Conservation (phyloP, 352 stramenopile species). For the Blastocystis sp. region DNA sequence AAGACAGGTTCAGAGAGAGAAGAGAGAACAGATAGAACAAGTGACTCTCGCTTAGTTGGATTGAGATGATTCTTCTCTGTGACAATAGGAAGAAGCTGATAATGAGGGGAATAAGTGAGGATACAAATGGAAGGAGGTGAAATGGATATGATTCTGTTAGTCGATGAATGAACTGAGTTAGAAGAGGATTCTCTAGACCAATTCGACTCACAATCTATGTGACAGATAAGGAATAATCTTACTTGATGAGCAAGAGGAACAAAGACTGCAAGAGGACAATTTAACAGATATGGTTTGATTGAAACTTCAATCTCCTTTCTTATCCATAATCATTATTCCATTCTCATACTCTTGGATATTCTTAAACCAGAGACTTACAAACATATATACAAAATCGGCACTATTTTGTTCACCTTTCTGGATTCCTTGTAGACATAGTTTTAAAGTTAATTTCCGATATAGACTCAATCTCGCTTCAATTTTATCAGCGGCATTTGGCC, state of each 20-base stretch:
- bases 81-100: slow-evolving; percentile 35
- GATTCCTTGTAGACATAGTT: slow-evolving; percentile 31
- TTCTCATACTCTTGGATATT: background rate
- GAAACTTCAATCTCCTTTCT: background rate
- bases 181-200: background rate
- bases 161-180: background rate
- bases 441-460: slow-evolving; percentile 35
- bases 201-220: slow-evolving; percentile 46
- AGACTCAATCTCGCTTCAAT: background rate
- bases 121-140: slow-evolving; percentile 45
- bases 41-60: background rate
- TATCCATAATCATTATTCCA: background rate
- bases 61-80: background rate
- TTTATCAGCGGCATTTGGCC: slow-evolving; percentile 16
- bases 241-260: slow-evolving; percentile 47
- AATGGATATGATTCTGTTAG: slow-evolving; percentile 9
- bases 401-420: background rate
- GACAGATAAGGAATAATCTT: background rate
- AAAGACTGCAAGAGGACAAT: slow-evolving; percentile 14
- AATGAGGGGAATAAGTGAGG: background rate
- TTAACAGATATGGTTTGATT: background rate
- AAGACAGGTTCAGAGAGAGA: background rate
- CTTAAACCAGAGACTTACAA: slow-evolving; percentile 51
- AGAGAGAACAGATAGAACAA: background rate
- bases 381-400: slow-evolving; percentile 13